These are phyloP conservation scores for Stagonosporopsis vannaccii DNA, from an alignment of 2,329 filamentous ascomycete genomes.

Conservation along the genomic window DNA sequence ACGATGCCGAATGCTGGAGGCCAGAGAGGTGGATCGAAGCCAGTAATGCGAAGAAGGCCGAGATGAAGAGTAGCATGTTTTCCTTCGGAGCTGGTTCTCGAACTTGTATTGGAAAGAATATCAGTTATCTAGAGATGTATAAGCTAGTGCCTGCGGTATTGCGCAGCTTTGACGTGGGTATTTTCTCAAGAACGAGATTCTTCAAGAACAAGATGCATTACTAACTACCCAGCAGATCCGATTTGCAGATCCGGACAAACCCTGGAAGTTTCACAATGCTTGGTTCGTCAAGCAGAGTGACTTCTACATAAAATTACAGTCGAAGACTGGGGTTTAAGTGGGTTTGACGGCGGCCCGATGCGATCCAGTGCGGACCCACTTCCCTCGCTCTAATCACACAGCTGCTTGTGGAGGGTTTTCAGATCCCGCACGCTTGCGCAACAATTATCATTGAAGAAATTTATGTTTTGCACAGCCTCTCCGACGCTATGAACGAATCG, in stretches of 20 bases:
- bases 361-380: not conserved
- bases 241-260: conserved; percentile 9
- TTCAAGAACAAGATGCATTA: not conserved
- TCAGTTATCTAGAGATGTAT: conserved; percentile 29
- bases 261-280: conserved; percentile 21
- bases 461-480: not conserved
- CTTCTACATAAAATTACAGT: conserved; percentile 14
- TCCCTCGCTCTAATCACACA: too few species aligned
- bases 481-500: not conserved
- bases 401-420: not conserved
- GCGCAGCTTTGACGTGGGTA: conserved; percentile 21
- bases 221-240: conserved; percentile 8
- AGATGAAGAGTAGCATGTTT: conserved; percentile 41
- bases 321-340: not conserved
- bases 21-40: conserved; percentile 30
- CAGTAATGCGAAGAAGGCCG: conserved; percentile 18
- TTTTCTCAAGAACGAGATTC: too few species aligned
- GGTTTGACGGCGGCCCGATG: not conserved
- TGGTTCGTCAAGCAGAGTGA: conserved; percentile 25
- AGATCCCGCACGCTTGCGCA: not conserved
- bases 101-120: conserved; percentile 27
- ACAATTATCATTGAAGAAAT: not conserved
- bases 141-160: conserved; percentile 25
- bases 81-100: conserved; percentile 23
- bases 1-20: conserved; percentile 16